Percentiles rank a stretch among this genome's conserved stretches.
These are phyloP conservation scores for Clavulina sp. DNA, from an alignment of 768 basidiomycete species.

Conservation along the genomic window DNA sequence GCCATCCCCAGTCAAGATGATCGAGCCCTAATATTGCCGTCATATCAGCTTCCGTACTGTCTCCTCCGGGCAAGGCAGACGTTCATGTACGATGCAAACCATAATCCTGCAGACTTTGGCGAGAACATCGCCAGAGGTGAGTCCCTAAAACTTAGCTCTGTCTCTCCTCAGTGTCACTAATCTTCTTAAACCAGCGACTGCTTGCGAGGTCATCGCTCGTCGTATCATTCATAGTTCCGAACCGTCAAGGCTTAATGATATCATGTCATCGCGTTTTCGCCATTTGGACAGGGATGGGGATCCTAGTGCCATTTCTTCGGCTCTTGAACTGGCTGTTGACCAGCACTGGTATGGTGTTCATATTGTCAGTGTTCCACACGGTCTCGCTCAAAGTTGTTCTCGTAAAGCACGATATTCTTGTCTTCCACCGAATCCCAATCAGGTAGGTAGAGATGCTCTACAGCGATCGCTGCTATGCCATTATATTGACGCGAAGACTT, in stretches of 20 bases:
- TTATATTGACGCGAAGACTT: background rate
- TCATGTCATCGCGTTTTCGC: conserved; percentile 66
- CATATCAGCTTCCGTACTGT: conserved; percentile 55
- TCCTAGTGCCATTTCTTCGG: conserved; percentile 51
- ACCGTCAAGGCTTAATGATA: conserved; percentile 40
- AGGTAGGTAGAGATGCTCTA: conserved; percentile 26
- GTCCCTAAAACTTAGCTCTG: conserved; percentile 6
- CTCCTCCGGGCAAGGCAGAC: conserved; percentile 59
- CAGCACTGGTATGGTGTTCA: conserved; percentile 49
- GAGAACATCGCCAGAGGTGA: conserved; percentile 70
- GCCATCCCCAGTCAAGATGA: background rate
- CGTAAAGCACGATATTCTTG: conserved; percentile 53
- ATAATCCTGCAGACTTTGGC: conserved; percentile 69
- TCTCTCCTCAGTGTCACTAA: conserved; percentile 1
- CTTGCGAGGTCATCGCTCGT: conserved; percentile 74
- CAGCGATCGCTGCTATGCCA: background rate
- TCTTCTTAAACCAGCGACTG: conserved; percentile 31
- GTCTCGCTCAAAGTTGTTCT: background rate
- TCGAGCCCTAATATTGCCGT: background rate
- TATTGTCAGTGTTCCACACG: conserved; percentile 3
- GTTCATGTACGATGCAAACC: conserved; percentile 67
- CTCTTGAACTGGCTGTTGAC: conserved; percentile 84
- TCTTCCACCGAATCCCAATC: conserved; percentile 76
- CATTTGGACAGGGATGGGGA: conserved; percentile 62
- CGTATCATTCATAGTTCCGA: conserved; percentile 55